phyloP scores from a whole-genome alignment of 352 stramenopile species.

The Globisporangium nagaii region DNA sequence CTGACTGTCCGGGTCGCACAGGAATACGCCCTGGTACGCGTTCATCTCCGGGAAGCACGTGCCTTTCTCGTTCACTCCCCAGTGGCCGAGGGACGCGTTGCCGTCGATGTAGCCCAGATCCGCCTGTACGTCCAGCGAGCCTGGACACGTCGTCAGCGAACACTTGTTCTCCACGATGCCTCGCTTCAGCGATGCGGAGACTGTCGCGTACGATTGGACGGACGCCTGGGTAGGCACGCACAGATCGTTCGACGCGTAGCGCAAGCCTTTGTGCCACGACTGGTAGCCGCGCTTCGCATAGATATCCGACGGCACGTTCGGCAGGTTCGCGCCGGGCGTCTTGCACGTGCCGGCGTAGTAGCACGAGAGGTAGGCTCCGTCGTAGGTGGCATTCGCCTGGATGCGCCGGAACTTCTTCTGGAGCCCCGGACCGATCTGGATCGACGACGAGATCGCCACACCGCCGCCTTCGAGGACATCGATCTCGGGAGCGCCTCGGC shows the following conservation, averaged over 20 bases:
- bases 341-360: constrained; percentile 36
- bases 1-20: constrained; percentile 57
- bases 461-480: constrained; percentile 91
- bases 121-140: constrained; percentile 39
- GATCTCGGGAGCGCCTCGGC: constrained; percentile 93
- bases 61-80: constrained; percentile 65
- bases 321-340: constrained; percentile 47
- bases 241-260: constrained; percentile 54
- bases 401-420: constrained; percentile 40
- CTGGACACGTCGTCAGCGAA: constrained; percentile 33
- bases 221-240: constrained; percentile 30
- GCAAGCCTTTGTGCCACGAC: constrained; percentile 53
- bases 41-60: constrained; percentile 57
- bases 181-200: constrained; percentile 33
- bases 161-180: constrained; percentile 51
- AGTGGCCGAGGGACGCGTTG: constrained; percentile 24
- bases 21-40: constrained; percentile 49
- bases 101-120: constrained; percentile 49
- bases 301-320: constrained; percentile 39
- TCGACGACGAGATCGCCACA: constrained; percentile 61
- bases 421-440: constrained; percentile 67
- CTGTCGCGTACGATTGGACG: constrained; percentile 43
- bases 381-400: constrained; percentile 21
- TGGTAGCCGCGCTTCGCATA: constrained; percentile 33
- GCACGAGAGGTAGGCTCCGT: constrained; percentile 22